These are phyloP conservation scores for Lasiosphaeria hispida DNA, from an alignment of 495 filamentous ascomycete genomes.

Conservation along the genomic window DNA sequence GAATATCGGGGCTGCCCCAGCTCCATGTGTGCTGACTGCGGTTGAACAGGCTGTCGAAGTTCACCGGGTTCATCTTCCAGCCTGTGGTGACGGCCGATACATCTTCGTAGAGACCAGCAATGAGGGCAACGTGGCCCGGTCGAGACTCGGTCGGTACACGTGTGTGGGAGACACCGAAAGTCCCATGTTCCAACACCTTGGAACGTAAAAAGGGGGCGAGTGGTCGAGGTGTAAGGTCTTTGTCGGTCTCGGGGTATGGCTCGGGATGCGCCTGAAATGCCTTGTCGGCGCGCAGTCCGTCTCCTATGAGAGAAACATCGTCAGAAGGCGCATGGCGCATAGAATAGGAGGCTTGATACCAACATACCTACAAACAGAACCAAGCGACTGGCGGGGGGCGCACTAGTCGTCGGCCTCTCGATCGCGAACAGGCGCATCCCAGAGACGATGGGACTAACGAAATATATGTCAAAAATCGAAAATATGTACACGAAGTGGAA, in stretches of 20 bases:
- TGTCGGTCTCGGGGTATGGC: constrained; percentile 67
- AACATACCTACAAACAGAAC: constrained; percentile 86
- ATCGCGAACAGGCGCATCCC: constrained; percentile 84
- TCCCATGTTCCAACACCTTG: constrained; percentile 82
- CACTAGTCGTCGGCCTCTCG: constrained; percentile 56
- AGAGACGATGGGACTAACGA: constrained; percentile 94
- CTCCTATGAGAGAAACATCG: constrained; percentile 48
- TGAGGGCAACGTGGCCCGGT: constrained; percentile 95
- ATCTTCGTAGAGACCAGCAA: constrained; percentile 97
- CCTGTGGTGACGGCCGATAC: constrained; percentile 96
- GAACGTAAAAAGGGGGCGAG: constrained; percentile 94
- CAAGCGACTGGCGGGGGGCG: constrained; percentile 82
- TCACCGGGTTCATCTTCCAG: constrained; percentile 98
- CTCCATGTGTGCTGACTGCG: constrained; percentile 95
- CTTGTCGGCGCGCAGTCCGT: constrained; percentile 96
- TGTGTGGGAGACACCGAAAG: constrained; percentile 97
- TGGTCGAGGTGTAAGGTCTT: constrained; percentile 61
- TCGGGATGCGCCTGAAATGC: constrained; percentile 93
- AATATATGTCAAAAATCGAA: constrained; percentile 99
- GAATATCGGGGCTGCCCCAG: constrained; percentile 97
- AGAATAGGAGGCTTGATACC: constrained; percentile 15
- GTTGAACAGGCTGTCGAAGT: constrained; percentile 99
- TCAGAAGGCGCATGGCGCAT: background rate
- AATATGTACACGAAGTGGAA: constrained; percentile 95
- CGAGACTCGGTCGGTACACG: constrained; percentile 96